phyloP scores from a whole-genome alignment of 2,329 filamentous ascomycete species.

The Fusarium sp. region DNA sequence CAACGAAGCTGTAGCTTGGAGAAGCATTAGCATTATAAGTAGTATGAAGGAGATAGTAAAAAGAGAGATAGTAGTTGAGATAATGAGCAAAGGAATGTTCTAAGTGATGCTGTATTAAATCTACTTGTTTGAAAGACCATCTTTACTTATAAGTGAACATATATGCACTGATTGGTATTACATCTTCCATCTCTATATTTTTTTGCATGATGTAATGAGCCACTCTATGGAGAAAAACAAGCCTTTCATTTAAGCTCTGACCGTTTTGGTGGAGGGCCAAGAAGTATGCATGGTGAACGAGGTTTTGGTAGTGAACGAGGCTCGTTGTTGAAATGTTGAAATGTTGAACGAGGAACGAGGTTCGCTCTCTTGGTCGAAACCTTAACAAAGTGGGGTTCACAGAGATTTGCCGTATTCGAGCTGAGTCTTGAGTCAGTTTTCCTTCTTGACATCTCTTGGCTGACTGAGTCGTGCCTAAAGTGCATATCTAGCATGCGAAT shows the following conservation, averaged over 20 bases:
- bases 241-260: not conserved
- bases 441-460: fast-evolving
- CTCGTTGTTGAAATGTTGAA: not conserved
- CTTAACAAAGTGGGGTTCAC: fast-evolving
- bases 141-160: too few relatives aligned
- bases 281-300: not conserved
- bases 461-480: too few relatives aligned
- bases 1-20: not conserved
- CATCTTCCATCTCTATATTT: not conserved
- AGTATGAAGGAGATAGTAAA: not conserved
- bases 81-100: fast-evolving
- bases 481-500: not conserved
- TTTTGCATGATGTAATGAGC: not conserved
- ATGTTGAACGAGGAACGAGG: not conserved
- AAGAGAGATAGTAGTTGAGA: not conserved
- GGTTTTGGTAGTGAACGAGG: not conserved
- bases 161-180: fast-evolving
- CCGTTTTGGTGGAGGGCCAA: not conserved
- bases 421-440: not conserved
- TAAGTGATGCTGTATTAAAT: not conserved
- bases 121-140: fast-evolving
- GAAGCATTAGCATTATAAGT: not conserved
- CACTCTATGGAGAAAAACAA: not conserved
- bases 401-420: fast-evolving
- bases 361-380: not conserved